Evolutionary conservation across 495 filamentous ascomycete genomes (phyloP).

Genomic region (Xylaria sp.): DNA sequence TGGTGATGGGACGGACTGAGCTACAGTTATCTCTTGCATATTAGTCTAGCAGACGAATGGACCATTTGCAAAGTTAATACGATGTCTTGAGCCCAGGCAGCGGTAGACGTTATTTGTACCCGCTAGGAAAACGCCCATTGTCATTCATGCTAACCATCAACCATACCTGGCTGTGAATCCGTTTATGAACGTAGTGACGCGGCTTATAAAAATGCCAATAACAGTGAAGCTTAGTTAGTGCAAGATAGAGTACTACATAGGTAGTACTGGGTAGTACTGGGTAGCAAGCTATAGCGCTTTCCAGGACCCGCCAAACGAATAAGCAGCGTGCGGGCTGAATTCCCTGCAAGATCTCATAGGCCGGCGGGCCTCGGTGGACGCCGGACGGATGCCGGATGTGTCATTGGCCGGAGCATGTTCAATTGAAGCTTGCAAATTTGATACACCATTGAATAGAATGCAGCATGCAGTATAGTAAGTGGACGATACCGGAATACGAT

Average conservation of each 20-base stretch:
- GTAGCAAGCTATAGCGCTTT: neutral
- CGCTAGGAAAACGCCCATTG: neutral
- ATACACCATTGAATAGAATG: neutral
- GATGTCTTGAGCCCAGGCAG: neutral
- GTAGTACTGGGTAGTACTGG: too few relatives aligned
- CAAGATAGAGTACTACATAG: too few relatives aligned
- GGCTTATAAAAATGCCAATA: neutral
- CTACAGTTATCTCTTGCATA: neutral
- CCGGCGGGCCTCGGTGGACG: slow-evolving; percentile 2
- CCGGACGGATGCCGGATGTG: slow-evolving; percentile 27
- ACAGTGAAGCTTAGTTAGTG: neutral
- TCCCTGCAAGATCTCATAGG: neutral
- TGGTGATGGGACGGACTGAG: slow-evolving; percentile 4
- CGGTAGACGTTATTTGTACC: neutral
- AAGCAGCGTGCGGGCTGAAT: slow-evolving; percentile 1
- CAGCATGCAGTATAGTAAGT: neutral
- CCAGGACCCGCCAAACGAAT: neutral
- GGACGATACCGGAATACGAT: neutral
- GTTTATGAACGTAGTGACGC: neutral
- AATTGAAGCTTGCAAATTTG: slow-evolving; percentile 21
- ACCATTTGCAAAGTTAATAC: neutral
- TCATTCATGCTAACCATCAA: neutral
- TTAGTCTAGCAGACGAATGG: neutral
- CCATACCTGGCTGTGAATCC: neutral
- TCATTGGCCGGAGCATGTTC: slow-evolving; percentile 14